Percentiles rank a stretch among this genome's conserved stretches.
Evolutionary conservation across 1,139 yeast genomes (phyloP).

Genomic region (Meyerozyma guilliermondii): DNA sequence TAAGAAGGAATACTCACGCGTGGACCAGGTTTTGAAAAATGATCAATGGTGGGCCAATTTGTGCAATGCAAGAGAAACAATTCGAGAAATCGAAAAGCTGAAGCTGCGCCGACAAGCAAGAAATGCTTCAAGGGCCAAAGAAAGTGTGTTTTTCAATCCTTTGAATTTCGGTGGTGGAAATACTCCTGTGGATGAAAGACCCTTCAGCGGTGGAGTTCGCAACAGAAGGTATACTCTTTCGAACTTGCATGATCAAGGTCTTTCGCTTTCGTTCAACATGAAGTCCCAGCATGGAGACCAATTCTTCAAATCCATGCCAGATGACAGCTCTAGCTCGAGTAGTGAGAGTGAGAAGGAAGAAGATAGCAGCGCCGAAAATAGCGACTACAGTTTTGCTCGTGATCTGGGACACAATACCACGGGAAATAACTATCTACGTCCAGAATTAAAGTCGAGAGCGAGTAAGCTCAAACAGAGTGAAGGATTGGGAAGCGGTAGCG

Average conservation of each 20-base stretch:
- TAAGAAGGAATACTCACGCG: constrained; percentile 21
- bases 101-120: constrained; percentile 6
- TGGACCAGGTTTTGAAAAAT: constrained; percentile 27
- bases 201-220: constrained; percentile 8
- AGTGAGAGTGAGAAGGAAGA: constrained; percentile 20
- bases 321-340: constrained; percentile 23
- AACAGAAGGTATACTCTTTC: constrained; percentile 48
- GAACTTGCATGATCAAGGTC: constrained; percentile 65
- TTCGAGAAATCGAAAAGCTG: constrained; percentile 30
- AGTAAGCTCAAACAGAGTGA: constrained; percentile 2
- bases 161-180: constrained; percentile 21
- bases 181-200: constrained; percentile 5
- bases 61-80: constrained; percentile 47
- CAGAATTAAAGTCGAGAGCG: constrained; percentile 1
- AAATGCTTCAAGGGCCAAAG: constrained; percentile 7
- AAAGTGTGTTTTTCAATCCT: constrained; percentile 16
- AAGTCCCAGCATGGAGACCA: constrained; percentile 42
- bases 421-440: constrained; percentile 10
- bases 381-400: neutral
- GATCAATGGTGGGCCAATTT: constrained; percentile 69
- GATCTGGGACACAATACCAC: constrained; percentile 5
- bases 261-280: constrained; percentile 62
- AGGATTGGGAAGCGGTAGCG: neutral
- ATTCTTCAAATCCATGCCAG: constrained; percentile 19
- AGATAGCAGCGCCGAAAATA: constrained; percentile 6